Percentiles rank a stretch among this genome's conserved stretches.
Conservation (phyloP, 176 grass and related monocot genomes). For the Oryza brachyantha region DNA sequence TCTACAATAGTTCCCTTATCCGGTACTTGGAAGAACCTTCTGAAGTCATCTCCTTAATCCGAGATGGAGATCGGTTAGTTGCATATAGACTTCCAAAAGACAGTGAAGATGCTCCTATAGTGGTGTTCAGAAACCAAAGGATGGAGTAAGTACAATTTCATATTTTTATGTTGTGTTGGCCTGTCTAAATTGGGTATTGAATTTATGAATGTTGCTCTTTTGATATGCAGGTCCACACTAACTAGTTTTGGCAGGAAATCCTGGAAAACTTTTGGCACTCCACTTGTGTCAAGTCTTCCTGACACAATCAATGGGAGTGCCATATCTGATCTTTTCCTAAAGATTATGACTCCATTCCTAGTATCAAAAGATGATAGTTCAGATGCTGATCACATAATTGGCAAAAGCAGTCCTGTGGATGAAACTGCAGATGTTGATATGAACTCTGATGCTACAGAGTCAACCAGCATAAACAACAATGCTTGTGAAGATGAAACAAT, state of each 20-base stretch:
- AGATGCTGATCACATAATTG: constrained; percentile 32
- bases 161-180: constrained; percentile 17
- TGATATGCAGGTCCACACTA: constrained; percentile 28
- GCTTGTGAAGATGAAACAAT: constrained; percentile 18
- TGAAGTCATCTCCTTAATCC: constrained; percentile 80
- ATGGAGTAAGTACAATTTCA: constrained; percentile 66
- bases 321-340: constrained; percentile 55
- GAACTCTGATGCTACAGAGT: constrained; percentile 28
- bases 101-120: constrained; percentile 51
- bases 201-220: constrained; percentile 14
- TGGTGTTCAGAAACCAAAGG: constrained; percentile 81
- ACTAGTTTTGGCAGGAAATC: constrained; percentile 66
- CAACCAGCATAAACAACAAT: constrained; percentile 23
- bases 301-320: constrained; percentile 54
- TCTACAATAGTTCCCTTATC: constrained; percentile 75
- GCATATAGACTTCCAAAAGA: constrained; percentile 82
- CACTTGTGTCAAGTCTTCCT: constrained; percentile 63
- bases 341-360: constrained; percentile 66
- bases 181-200: background rate
- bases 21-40: constrained; percentile 83
- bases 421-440: constrained; percentile 32
- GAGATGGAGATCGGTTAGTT: constrained; percentile 83
- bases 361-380: constrained; percentile 28
- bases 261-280: constrained; percentile 82
- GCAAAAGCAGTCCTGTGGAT: constrained; percentile 17